Evolutionary conservation across 306 rosid genomes (phyloP).

Genomic region (Lathyrus sativus): DNA sequence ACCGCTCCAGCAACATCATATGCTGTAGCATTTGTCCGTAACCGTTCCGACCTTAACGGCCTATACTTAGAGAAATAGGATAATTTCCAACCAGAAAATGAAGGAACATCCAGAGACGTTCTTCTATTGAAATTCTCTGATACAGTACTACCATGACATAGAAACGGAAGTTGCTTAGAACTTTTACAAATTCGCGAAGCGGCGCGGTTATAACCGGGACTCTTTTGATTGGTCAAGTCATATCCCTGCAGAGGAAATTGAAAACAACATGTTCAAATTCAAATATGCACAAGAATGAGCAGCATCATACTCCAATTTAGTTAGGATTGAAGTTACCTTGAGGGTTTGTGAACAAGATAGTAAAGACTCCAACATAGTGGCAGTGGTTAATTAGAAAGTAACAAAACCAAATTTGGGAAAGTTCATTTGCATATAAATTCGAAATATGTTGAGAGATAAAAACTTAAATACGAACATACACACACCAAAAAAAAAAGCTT

Average conservation of each 20-base stretch:
- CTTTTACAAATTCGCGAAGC: conserved; percentile 44
- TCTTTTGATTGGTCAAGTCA: conserved; percentile 39
- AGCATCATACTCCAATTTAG: not conserved
- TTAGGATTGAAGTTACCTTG: conserved; percentile 50
- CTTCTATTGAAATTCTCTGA: conserved; percentile 44
- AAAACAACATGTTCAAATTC: not conserved
- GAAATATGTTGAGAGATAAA: conserved; percentile 8
- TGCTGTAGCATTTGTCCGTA: conserved; percentile 43
- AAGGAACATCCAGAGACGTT: conserved; percentile 36
- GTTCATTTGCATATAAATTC: conserved; percentile 37
- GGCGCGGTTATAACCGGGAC: conserved; percentile 29
- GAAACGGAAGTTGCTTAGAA: conserved; percentile 47
- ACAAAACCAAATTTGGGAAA: conserved; percentile 46
- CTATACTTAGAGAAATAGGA: conserved; percentile 45
- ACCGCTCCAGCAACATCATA: conserved; percentile 74
- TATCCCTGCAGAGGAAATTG: conserved; percentile 38
- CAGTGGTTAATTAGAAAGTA: conserved; percentile 42
- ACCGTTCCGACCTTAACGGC: conserved; percentile 45
- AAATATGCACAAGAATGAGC: not conserved
- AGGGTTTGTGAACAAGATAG: conserved; percentile 57
- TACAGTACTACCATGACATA: conserved; percentile 35
- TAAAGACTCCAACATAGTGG: conserved; percentile 69
- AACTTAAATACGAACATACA: not conserved
- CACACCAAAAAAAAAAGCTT: not conserved
- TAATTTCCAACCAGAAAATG: conserved; percentile 40